A percentile compares a stretch with the other conserved stretches of the same genome.
These are phyloP conservation scores for Candida germanica DNA, from an alignment of 805 yeast genomes.

Conservation along the genomic window DNA sequence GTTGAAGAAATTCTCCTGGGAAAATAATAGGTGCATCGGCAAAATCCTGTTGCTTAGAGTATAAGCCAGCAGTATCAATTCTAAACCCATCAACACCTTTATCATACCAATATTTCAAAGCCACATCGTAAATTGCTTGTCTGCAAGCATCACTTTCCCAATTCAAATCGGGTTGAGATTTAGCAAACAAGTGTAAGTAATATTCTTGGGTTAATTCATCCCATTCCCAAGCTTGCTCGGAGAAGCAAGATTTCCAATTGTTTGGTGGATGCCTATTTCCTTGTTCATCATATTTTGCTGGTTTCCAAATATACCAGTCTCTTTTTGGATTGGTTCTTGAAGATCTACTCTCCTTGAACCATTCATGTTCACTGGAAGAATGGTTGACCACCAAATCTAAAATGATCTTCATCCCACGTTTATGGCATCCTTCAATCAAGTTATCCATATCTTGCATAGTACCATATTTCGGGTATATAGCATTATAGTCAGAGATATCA, in stretches of 20 bases:
- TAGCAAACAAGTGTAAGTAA: conserved; percentile 52
- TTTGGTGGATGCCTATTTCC: conserved; percentile 55
- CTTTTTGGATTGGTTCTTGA: conserved; percentile 52
- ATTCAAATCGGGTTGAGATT: conserved; percentile 57
- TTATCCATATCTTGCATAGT: conserved; percentile 50
- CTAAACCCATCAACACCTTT: conserved; percentile 60
- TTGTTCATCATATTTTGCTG: conserved; percentile 42
- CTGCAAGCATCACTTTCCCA: conserved; percentile 50
- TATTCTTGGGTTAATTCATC: conserved; percentile 54
- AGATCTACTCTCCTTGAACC: conserved; percentile 56
- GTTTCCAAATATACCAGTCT: conserved; percentile 62
- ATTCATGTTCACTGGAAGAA: conserved; percentile 51
- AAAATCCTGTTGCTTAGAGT: conserved; percentile 45
- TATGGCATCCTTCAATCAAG: conserved; percentile 46
- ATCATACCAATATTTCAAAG: conserved; percentile 52
- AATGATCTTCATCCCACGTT: conserved; percentile 49
- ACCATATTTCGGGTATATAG: conserved; percentile 51
- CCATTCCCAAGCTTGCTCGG: conserved; percentile 56
- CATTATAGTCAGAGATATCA: conserved; percentile 54
- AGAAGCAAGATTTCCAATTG: conserved; percentile 53
- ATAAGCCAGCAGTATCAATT: conserved; percentile 53
- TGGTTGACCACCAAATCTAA: conserved; percentile 60
- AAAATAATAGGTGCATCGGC: conserved; percentile 49
- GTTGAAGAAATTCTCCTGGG: conserved; percentile 41
- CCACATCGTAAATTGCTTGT: conserved; percentile 43